Evolutionary conservation across 495 filamentous ascomycete genomes (phyloP).

Genomic region (Daldinia bambusicola): DNA sequence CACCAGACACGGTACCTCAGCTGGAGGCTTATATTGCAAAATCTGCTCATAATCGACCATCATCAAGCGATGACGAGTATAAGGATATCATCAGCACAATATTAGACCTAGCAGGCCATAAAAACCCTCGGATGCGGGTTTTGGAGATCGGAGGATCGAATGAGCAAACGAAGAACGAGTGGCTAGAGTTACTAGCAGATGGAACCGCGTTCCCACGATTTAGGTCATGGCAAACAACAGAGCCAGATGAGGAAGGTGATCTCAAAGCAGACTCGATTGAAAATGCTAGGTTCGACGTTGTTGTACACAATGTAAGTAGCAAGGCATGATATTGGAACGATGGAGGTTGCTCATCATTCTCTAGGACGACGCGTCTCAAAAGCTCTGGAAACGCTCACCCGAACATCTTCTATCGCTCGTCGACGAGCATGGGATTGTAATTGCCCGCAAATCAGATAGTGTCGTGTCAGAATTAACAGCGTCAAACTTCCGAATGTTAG

Average conservation of each 20-base stretch:
- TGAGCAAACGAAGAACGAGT: background rate
- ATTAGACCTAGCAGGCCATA: background rate
- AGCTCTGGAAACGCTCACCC: background rate
- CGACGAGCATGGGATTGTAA: background rate
- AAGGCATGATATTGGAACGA: background rate
- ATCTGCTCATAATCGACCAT: background rate
- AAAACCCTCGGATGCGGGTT: background rate
- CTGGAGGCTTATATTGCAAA: background rate
- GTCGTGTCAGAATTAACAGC: background rate
- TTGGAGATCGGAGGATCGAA: background rate
- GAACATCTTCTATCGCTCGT: background rate
- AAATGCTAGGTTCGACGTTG: background rate
- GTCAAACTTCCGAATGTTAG: background rate
- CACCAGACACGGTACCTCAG: background rate
- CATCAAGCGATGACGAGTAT: background rate
- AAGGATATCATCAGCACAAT: conserved; percentile 1
- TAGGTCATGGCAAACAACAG: background rate
- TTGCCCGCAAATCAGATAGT: background rate
- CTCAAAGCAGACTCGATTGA: background rate
- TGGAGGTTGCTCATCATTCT: background rate
- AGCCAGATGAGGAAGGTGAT: background rate
- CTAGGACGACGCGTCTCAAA: background rate
- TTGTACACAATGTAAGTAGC: background rate
- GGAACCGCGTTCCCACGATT: background rate
- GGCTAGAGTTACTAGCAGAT: background rate